These are phyloP conservation scores for Trapa incisa DNA, from an alignment of 345 rosid species.

Conservation along the genomic window DNA sequence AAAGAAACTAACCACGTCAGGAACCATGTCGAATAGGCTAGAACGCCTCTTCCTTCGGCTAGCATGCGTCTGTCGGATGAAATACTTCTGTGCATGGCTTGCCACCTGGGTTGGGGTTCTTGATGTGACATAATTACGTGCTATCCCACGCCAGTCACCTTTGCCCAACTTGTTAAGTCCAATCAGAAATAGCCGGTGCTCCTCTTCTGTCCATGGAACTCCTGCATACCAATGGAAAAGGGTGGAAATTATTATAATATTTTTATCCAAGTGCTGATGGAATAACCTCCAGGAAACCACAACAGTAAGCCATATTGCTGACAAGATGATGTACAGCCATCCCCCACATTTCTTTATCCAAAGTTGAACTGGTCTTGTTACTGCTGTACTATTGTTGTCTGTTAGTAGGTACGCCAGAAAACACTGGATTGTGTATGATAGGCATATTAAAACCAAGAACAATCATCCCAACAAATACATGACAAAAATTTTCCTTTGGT, in stretches of 20 bases:
- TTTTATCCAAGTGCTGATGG: not conserved
- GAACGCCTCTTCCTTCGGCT: slow-evolving; percentile 83
- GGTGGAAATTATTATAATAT: not conserved
- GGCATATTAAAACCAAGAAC: not conserved
- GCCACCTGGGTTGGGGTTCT: slow-evolving; percentile 98
- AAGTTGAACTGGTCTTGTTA: not conserved
- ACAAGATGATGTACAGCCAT: not conserved
- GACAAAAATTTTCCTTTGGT: not conserved
- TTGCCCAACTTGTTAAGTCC: slow-evolving; percentile 91
- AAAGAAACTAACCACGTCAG: slow-evolving; percentile 51
- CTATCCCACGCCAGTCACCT: slow-evolving; percentile 99
- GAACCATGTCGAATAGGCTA: slow-evolving; percentile 92
- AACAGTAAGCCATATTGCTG: not conserved
- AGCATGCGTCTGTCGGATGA: slow-evolving; percentile 66
- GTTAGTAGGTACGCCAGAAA: not conserved
- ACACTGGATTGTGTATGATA: not conserved
- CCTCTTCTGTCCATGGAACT: slow-evolving; percentile 96
- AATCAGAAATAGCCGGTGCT: slow-evolving; percentile 71
- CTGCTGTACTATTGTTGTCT: not conserved
- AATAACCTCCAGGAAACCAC: not conserved
- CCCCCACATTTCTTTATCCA: not conserved
- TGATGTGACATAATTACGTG: slow-evolving; percentile 65
- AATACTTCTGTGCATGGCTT: slow-evolving; percentile 97
- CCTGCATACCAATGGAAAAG: slow-evolving; percentile 24
- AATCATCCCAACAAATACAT: not conserved